Conservation (phyloP, 495 filamentous ascomycete genomes). For the Mycothermus thermophilus region DNA sequence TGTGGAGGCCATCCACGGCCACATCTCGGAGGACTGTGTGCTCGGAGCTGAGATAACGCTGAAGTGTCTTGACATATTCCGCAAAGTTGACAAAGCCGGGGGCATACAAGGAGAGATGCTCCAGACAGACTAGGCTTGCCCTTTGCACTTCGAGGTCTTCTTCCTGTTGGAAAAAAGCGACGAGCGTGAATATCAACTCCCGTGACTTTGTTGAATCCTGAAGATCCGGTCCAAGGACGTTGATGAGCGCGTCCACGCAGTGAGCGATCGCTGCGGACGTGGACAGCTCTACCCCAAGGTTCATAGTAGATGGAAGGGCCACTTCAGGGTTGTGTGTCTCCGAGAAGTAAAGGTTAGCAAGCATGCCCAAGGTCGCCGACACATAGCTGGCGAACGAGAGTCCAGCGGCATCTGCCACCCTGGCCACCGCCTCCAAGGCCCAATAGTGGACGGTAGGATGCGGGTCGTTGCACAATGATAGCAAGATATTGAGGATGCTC, state of each 20-base stretch:
- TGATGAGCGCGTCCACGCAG: constrained; percentile 88
- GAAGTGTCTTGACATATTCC: constrained; percentile 68
- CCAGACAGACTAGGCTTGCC: constrained; percentile 69
- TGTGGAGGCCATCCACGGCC: constrained; percentile 79
- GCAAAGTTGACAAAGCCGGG: constrained; percentile 70
- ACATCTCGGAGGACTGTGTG: constrained; percentile 56
- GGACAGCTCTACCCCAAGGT: constrained; percentile 69
- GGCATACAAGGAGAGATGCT: constrained; percentile 88
- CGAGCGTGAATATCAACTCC: constrained; percentile 77
- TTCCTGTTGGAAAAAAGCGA: constrained; percentile 72
- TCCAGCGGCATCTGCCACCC: constrained; percentile 84
- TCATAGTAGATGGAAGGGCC: constrained; percentile 65
- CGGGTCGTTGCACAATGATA: constrained; percentile 93
- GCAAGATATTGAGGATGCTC: constrained; percentile 84
- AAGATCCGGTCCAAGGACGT: constrained; percentile 87
- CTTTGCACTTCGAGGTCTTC: constrained; percentile 55
- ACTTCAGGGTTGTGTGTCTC: constrained; percentile 85
- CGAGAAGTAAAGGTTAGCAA: constrained; percentile 78
- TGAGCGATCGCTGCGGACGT: constrained; percentile 71
- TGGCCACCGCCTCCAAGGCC: constrained; percentile 77
- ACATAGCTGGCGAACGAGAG: constrained; percentile 84
- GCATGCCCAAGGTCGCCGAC: constrained; percentile 77
- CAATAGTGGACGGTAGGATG: constrained; percentile 93
- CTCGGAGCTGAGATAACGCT: constrained; percentile 57
- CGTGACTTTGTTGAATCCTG: constrained; percentile 87